Conservation (phyloP, 768 basidiomycete genomes). For the Leccinellum albellum region DNA sequence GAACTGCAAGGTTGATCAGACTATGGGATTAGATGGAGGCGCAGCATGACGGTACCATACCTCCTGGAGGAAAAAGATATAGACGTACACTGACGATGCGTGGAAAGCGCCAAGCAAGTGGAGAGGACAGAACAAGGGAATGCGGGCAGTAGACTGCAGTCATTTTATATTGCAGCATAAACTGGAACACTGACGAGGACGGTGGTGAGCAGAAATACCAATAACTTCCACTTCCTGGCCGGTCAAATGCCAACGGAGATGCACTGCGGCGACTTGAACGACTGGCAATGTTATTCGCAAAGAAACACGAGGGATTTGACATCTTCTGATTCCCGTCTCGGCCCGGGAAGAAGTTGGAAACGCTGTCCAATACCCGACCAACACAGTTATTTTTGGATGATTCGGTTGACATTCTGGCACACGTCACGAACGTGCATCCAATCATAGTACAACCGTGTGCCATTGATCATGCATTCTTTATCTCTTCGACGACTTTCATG, state of each 20-base stretch:
- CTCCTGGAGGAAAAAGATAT: not conserved
- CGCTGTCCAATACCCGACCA: too few species aligned
- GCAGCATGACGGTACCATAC: not conserved
- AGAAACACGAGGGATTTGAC: too few species aligned
- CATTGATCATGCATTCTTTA: not conserved
- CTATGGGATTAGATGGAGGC: not conserved
- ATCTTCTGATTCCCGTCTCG: too few species aligned
- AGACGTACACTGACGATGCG: not conserved
- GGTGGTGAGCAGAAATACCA: not conserved
- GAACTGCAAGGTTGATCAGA: not conserved
- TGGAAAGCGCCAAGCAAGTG: not conserved
- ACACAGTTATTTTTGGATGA: slow-evolving; percentile 7
- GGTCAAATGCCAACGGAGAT: not conserved
- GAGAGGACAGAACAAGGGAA: not conserved
- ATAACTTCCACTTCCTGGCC: not conserved
- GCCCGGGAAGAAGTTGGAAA: too few species aligned
- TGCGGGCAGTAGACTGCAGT: not conserved
- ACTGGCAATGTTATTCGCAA: too few species aligned
- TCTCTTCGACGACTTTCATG: slow-evolving; percentile 4
- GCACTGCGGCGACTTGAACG: too few species aligned
- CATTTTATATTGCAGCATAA: not conserved
- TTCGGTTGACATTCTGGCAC: slow-evolving; percentile 8
- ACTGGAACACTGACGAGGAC: not conserved
- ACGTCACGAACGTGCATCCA: slow-evolving; percentile 25
- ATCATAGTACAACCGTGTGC: slow-evolving; percentile 9